Evolutionary conservation across 1,284 basidiomycete species (phyloP), one percentile per base, ranked within the genome.

Genomic region (Mycosarcoma maydis): DNA sequence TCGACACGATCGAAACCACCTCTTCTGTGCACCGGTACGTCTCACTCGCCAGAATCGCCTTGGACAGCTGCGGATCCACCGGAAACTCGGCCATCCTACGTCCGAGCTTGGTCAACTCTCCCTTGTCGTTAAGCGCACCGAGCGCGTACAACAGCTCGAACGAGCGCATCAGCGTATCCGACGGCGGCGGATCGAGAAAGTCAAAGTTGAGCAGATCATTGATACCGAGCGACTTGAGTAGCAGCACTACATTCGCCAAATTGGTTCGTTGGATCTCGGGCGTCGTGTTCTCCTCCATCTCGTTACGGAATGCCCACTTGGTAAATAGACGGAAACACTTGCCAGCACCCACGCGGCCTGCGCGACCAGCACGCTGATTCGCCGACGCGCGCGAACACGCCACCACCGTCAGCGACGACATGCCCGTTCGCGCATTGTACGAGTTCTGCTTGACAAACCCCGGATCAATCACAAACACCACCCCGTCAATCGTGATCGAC

Each of bases 21-120:
- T 98, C 94, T 76, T 98, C 94, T 0, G 95, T 98, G 82, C 95
- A 98, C n/a, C 87, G 85, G 83, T 93, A 97, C 66, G 90, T 87
- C 82, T 98, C 96, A 77, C 92, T 94, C 33, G 92, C 91, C 62
- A 99, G 92, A 79, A 99, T 96, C 2, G 91, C 89, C 83, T 98
- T 98, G 36, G 91, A 92, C 73, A 99, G 85, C 90, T 97, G 97
- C 3, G 96, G 96, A 78, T 99, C 96, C 8, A 98, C 92, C 6
- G 95, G 95, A 83, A 99, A 98, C 82, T 98, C 96, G 5, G 95
- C 95, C 96, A 98, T 98, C 43, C 94, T 85, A 53, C 96, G 86
- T 1, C 96, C 96, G 22, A 98, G 86, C 80, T 97, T 94, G 11
- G 96, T 99, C 67, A 98, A 83, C 82, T 98, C 94, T 13, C 96